Evolutionary conservation across 352 stramenopile species (phyloP).

Genomic region (Phytophthora citrophthora): DNA sequence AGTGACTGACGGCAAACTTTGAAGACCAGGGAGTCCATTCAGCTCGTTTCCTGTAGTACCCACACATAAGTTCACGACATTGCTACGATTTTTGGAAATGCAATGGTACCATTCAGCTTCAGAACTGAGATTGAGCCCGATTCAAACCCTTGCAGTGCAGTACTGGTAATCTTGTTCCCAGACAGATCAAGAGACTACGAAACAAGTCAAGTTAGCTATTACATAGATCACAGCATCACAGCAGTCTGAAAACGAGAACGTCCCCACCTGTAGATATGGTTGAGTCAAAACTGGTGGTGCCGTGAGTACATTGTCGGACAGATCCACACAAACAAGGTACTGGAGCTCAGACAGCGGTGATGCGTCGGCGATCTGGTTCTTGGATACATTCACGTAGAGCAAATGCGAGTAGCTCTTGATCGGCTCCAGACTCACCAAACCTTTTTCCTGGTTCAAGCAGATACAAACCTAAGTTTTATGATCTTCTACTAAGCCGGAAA

Average conservation of each 20-base stretch:
- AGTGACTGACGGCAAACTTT: slow-evolving; percentile 49
- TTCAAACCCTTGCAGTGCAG: slow-evolving; percentile 55
- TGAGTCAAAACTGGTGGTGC: slow-evolving; percentile 50
- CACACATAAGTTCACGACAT: not conserved
- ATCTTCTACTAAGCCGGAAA: not conserved
- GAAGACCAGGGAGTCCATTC: slow-evolving; percentile 54
- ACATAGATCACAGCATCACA: not conserved
- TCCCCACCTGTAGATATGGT: slow-evolving; percentile 58
- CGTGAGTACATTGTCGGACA: slow-evolving; percentile 63
- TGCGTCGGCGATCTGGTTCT: slow-evolving; percentile 70
- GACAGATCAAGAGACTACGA: slow-evolving; percentile 68
- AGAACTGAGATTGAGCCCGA: slow-evolving; percentile 58
- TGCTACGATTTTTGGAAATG: no score
- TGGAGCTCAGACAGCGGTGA: slow-evolving; percentile 55
- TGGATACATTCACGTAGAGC: slow-evolving; percentile 72
- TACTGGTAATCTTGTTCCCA: slow-evolving; percentile 60
- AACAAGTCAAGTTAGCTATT: not conserved
- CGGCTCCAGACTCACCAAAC: slow-evolving; percentile 55
- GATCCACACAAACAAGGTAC: slow-evolving; percentile 64
- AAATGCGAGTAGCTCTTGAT: slow-evolving; percentile 72
- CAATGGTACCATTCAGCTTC: slow-evolving; percentile 59
- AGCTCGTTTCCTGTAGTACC: slow-evolving; percentile 53
- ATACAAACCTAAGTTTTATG: not conserved
- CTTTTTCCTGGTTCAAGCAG: slow-evolving; percentile 46
- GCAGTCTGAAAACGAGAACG: not conserved